Percentiles rank a stretch among this genome's conserved stretches.
These are phyloP conservation scores for Daedaleopsis nitida DNA, from an alignment of 768 basidiomycete species.

Conservation along the genomic window DNA sequence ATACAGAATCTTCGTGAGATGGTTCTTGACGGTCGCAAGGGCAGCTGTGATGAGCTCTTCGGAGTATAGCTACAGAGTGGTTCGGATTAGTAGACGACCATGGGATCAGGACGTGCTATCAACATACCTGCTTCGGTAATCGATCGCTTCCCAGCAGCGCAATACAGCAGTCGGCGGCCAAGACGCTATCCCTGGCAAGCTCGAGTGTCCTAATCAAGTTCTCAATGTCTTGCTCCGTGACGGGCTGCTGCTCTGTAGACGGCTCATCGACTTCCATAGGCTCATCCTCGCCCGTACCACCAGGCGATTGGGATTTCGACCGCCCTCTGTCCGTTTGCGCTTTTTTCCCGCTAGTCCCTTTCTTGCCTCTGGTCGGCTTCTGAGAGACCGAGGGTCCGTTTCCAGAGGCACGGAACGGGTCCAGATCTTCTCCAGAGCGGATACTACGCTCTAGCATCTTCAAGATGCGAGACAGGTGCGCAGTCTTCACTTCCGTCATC, in stretches of 20 bases:
- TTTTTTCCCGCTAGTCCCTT: slow-evolving; percentile 30
- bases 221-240: slow-evolving; percentile 51
- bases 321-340: slow-evolving; percentile 38
- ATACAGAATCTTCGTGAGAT: slow-evolving; percentile 77
- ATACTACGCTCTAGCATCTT: slow-evolving; percentile 82
- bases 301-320: slow-evolving; percentile 47
- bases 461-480: slow-evolving; percentile 62
- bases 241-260: slow-evolving; percentile 16
- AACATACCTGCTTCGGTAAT: slow-evolving; percentile 80
- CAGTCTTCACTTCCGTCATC: slow-evolving; percentile 69
- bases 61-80: slow-evolving; percentile 71
- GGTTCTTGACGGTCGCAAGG: slow-evolving; percentile 75
- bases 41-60: slow-evolving; percentile 89
- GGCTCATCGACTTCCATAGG: slow-evolving; percentile 26
- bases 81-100: not conserved
- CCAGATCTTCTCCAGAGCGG: slow-evolving; percentile 71
- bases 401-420: slow-evolving; percentile 55
- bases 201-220: slow-evolving; percentile 56
- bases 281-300: slow-evolving; percentile 37
- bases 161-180: slow-evolving; percentile 84
- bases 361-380: slow-evolving; percentile 41
- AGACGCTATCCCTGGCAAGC: slow-evolving; percentile 67
- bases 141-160: slow-evolving; percentile 77
- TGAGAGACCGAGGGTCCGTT: slow-evolving; percentile 12
- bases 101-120: not conserved